These are phyloP conservation scores for Candida sphagnicola DNA, from an alignment of 805 yeast genomes.

Conservation along the genomic window DNA sequence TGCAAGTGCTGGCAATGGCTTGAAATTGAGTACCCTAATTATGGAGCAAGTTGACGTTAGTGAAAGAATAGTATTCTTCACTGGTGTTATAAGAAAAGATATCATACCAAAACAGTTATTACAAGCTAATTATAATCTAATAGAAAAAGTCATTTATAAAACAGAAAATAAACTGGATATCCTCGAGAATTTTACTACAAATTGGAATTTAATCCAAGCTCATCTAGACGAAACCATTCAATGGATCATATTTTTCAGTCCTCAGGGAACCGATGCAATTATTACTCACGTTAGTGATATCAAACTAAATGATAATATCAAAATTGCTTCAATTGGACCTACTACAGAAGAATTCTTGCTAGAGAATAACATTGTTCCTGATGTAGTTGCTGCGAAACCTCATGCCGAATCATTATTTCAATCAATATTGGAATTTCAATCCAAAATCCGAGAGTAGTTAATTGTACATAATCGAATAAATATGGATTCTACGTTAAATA, in stretches of 20 bases:
- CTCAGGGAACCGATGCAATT: constrained; percentile 76
- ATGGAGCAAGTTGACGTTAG: constrained; percentile 21
- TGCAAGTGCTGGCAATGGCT: constrained; percentile 75
- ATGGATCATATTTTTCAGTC: constrained; percentile 89
- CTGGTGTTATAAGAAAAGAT: constrained; percentile 83
- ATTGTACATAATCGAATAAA: no score
- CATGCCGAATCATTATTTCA: constrained; percentile 55
- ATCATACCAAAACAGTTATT: constrained; percentile 64
- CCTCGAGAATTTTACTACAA: constrained; percentile 28
- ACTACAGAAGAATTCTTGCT: constrained; percentile 70
- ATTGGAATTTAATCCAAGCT: constrained; percentile 1
- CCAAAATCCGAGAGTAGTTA: no score
- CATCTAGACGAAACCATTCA: constrained; percentile 13
- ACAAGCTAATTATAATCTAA: constrained; percentile 39
- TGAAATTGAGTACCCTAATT: constrained; percentile 61
- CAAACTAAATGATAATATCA: constrained; percentile 17
- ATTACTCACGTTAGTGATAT: constrained; percentile 34
- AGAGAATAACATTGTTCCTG: constrained; percentile 50
- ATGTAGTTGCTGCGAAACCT: constrained; percentile 69
- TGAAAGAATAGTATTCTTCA: constrained; percentile 59
- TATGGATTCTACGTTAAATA: no score
- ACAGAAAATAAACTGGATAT: constrained; percentile 51
- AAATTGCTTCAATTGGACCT: constrained; percentile 86
- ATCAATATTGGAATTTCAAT: constrained; percentile 21
- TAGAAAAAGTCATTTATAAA: constrained; percentile 65